These are phyloP conservation scores for Rhododendron mucronatum DNA, from an alignment of 148 eudicot species.

Conservation along the genomic window DNA sequence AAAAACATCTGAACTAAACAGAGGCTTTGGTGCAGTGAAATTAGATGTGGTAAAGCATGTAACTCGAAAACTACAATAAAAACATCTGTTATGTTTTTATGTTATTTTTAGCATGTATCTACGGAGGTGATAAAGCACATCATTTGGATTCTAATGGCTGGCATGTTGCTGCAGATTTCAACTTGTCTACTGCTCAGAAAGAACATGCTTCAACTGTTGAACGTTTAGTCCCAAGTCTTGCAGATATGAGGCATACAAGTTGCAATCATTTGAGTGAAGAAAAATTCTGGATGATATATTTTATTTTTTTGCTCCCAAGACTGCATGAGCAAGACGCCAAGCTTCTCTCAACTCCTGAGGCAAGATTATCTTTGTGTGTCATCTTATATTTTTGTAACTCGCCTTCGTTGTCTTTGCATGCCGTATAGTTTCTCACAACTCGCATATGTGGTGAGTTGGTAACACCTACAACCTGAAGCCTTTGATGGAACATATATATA, in stretches of 20 bases:
- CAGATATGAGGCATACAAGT: conserved; percentile 37
- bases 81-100: not conserved
- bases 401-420: not conserved
- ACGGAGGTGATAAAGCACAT: not conserved
- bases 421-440: not conserved
- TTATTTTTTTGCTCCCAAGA: conserved; percentile 62
- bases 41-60: not conserved
- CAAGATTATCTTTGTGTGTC: conserved; percentile 19
- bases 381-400: not conserved
- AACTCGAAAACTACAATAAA: not conserved
- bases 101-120: not conserved
- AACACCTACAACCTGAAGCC: not conserved
- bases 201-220: conserved; percentile 56
- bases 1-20: not conserved
- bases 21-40: not conserved
- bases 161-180: conserved; percentile 45
- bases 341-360: conserved; percentile 70
- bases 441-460: not conserved
- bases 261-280: conserved; percentile 32
- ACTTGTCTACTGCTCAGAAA: conserved; percentile 52
- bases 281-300: conserved; percentile 78
- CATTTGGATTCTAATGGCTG: not conserved
- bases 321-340: conserved; percentile 44
- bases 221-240: conserved; percentile 54
- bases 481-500: not conserved